Evolutionary conservation across 2,329 filamentous ascomycete species (phyloP), one percentile per base, ranked within the genome.

Genomic region (Neodidymelliopsis sp.): DNA sequence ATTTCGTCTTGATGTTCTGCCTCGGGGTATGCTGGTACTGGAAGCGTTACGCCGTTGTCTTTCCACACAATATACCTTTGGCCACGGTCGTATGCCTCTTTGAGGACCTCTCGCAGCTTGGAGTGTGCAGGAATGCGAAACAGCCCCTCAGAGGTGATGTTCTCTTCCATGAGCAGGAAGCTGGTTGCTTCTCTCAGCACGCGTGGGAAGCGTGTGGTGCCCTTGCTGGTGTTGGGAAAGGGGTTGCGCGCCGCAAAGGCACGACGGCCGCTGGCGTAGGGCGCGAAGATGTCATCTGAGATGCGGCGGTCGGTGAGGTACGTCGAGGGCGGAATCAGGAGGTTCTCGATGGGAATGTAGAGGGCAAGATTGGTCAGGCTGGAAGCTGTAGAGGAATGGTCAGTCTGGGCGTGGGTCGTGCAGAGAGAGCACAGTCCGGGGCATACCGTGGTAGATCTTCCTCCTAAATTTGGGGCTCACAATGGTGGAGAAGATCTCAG

Each of bases 401-500:
- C 39, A 67, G 59, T 49, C 19, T 38, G 20, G 38, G 43, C 37
- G 12, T 15, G 20, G 9, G 9, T 7, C 27, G 15, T 29, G 12
- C 22, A 6, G 5, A 35, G 6, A 6, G 2, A 25, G 18, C 12
- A 23, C 19, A 6, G 30, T 10, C 8, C 9, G 3, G 31, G n/a
- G 55, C 75, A 51, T 68, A 78, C 77, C 69, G 60, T 83, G 80
- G n/a, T 81, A 71, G 31, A 83, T 80, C 72, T 84, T 84, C 62
- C 79, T 75, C 63, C 79, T 71, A 59, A 82, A 83, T 60, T 84
- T 84, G 24, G 79, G 79, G 51, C 79, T 81, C 15, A 82, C 80
- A 40, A 84, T 78, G 19, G 80, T 81, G 3, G 79, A 80, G 65
- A 83, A 80, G 46, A 83, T 77, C 61, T 82, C 80, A 15, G 81